Evolutionary conservation across 495 filamentous ascomycete genomes (phyloP), one percentile per base, ranked within the genome.

Genomic region (Gamarada debralockiae): DNA sequence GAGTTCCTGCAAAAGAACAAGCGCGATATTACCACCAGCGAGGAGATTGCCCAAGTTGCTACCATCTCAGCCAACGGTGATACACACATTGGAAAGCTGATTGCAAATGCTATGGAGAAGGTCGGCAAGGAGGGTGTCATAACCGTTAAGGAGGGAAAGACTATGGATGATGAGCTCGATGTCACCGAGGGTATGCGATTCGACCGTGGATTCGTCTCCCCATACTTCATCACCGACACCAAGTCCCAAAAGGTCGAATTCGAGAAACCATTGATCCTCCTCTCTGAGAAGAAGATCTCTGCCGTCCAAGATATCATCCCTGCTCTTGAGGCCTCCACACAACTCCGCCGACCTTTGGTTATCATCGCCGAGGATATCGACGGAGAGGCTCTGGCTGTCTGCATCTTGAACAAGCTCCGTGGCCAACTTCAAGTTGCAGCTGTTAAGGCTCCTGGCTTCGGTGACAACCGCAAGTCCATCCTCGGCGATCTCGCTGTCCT

Each of bases 271-370:
- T 76, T 98, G 61, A 90, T 98, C 72, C 86, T 98, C 21, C 87
- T 98, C 36, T 96, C 92, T 20, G 95, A 98, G 83, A 96, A 96
- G 88, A 98, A 98, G 84, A 98, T 98, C 73, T 97, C 93, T 41
- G 85, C 89, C 41, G 95, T 96, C 41, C 89, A 96, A 76, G 93
- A 98, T 74, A 96, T 98, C 69, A 90, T 98, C 70, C 93, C 93
- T 50, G 90, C 95, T 48, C 88, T 98, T 49, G 93, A 98, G 76
- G 87, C 88, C 61, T 97, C 95, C 56, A 96, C 92, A 66, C 90
- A 96, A 67, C 78, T 90, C 64, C 90, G 93, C 73, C 88, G 93
- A 57, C 93, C 93, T 52, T 84, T 98, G 48, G 86, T 98, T 68
- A 97, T 98, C 78, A 95, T 98, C 59, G 93, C 93, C 52, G 93